Evolutionary conservation across 2,329 filamentous ascomycete genomes (phyloP), one percentile per base, ranked within the genome.

Genomic region (Eurotiales sp.): DNA sequence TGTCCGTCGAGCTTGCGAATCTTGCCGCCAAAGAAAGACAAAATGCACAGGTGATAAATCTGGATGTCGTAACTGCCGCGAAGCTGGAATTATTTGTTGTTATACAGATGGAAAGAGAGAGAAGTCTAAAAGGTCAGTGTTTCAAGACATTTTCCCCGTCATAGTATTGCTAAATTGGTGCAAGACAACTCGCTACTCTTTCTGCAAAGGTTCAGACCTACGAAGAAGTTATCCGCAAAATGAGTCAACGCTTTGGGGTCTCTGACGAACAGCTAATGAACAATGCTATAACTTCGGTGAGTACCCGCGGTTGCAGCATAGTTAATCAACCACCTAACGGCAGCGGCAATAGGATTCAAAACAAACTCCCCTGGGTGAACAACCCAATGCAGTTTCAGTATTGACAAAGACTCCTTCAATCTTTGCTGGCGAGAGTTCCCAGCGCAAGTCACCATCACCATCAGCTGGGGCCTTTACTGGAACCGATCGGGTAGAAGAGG

Each of bases 61-160:
- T 25, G 65, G 67, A 3, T 76, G 73, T 39, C 62, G 67, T 39
- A 73, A 74, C 49, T 76, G 73, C 52, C 61, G 66, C 40, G 71
- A 74, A 46, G 67, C 68, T 42, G 69, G 68, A n/a, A 68, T 72
- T 21, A 61, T 66, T 30, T 76, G 73, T 55, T 69, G 65, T 51
- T 75, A 75, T 57, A 73, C 70, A 12, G 72, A 73, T 59, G 72
- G 72, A 5, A 76, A 74, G 58, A 61, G 72, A 57, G 73, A 74
- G 53, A 68, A 71, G 48, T 72, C 68, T 6, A 74, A 71, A 54
- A 71, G 71, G 72, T 74, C 53, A 40, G 57, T 22, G 4, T 19
- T 15, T n/a, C n/a, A n/a, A n/a, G n/a, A 17, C 14, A 29, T 11
- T 29, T 14, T 30, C 32, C 14, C 7, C 25, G 7, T 11, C 22